Base-by-base conservation (phyloP, 2,329 filamentous ascomycete genomes). In the Verruconis gallopava region DNA sequence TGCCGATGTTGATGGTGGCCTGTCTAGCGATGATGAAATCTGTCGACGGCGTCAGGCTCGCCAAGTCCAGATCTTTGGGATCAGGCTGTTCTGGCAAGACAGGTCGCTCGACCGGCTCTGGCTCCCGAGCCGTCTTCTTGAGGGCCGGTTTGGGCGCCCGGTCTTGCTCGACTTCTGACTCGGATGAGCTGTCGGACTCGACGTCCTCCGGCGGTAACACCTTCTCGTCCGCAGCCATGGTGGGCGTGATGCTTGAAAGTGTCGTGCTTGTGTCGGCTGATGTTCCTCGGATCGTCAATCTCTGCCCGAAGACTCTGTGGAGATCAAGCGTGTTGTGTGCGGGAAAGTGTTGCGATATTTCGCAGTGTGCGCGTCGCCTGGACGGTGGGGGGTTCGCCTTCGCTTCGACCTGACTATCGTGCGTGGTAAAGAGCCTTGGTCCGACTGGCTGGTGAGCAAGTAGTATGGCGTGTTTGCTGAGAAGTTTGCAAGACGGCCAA, bases 1-100 rank as follows among this genome's bases (percentile, higher is more conserved):
- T 95, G 50, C 89, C 91, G 55, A 96, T 95, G 68, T 96, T 96
- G 72, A 96, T 95, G 44, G 91, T 98, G 43, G 91, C 91, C 73
- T 98, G 91, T 56, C 91, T 77, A 47, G 86, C 85, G 59, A 98
- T 98, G 60, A 98, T 96, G 63, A 96, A 89, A 51, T 88, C 86
- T 13, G 89, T 93, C 54, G 95, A 71, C 44, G 91, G 89, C 51
- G 73, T 85, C 54, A 98, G 71, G 41, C 67, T 76, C 51, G 76
- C 74, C 55, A 95, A 74, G 57, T 96, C 85, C 57, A 98, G 75
- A 53, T 86, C 81, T 61, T 81, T 78, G 55, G 91, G 85, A 53
- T 98, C 84, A 51, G 91, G 93, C 70, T 98, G 91, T 53, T 86
- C 84, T 54, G 91, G 91, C 45, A 85, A 71, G 48, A 70, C 68